These are phyloP conservation scores for Lecanicillium sp. DNA, from an alignment of 2,329 filamentous ascomycete genomes.

Conservation along the genomic window DNA sequence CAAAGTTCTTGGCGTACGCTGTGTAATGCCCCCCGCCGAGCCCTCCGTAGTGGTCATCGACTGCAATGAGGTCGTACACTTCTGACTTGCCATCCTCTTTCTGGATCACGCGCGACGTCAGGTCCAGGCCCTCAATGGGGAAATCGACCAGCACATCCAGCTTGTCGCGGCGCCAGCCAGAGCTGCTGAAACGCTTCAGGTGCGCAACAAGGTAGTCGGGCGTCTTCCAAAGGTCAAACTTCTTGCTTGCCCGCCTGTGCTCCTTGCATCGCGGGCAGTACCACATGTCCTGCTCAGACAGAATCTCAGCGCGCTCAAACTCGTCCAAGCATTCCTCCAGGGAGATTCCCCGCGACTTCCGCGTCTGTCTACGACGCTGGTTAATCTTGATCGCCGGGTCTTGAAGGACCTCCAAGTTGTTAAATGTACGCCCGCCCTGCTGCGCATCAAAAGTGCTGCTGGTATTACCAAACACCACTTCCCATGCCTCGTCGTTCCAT, in stretches of 20 bases:
- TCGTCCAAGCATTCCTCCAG: constrained; percentile 90
- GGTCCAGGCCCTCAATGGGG: constrained; percentile 77
- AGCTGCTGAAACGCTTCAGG: constrained; percentile 89
- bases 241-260: constrained; percentile 86
- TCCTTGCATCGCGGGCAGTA: constrained; percentile 96
- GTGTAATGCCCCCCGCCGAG: constrained; percentile 95
- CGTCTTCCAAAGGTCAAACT: constrained; percentile 93
- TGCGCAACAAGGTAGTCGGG: constrained; percentile 94
- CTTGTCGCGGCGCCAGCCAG: constrained; percentile 77
- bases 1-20: constrained; percentile 86
- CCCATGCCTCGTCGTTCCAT: constrained; percentile 66
- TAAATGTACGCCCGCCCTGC: constrained; percentile 54
- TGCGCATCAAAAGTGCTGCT: constrained; percentile 28
- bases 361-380: constrained; percentile 55
- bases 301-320: constrained; percentile 86
- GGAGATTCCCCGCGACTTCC: constrained; percentile 57
- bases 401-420: constrained; percentile 42
- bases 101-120: constrained; percentile 70
- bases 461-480: constrained; percentile 58
- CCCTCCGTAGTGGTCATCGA: constrained; percentile 92
- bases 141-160: constrained; percentile 88
- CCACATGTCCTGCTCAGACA: constrained; percentile 96
- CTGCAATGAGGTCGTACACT: constrained; percentile 87
- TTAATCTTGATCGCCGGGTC: constrained; percentile 58
- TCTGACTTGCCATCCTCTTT: constrained; percentile 74